These are phyloP conservation scores for Catenaria anguillulae DNA, from an alignment of 371 early-diverging fungal genomes.

Conservation along the genomic window DNA sequence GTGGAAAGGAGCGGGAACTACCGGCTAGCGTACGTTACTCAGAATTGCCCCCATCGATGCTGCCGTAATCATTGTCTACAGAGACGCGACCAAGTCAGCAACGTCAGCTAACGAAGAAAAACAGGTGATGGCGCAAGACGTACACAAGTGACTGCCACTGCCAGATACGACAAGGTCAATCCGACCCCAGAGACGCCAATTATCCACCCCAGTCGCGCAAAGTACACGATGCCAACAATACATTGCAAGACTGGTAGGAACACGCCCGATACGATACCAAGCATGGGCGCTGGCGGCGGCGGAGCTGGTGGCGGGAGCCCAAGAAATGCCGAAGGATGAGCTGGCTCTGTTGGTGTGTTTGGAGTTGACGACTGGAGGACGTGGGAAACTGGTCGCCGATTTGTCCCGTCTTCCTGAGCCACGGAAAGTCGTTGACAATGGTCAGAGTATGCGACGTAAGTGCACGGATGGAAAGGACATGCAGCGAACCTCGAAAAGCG, in stretches of 20 bases:
- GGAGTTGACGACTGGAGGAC: background rate
- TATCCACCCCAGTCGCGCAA: slow-evolving; percentile 20
- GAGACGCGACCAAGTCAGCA: background rate
- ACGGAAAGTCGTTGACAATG: too few species aligned
- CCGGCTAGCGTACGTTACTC: slow-evolving; percentile 13
- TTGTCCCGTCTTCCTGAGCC: background rate
- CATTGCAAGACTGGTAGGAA: slow-evolving; percentile 9
- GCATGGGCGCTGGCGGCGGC: background rate
- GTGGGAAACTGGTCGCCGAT: background rate
- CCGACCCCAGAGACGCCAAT: slow-evolving; percentile 19
- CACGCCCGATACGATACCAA: slow-evolving; percentile 7
- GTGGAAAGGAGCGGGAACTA: background rate
- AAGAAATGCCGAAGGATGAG: too few species aligned
- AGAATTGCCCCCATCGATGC: slow-evolving; percentile 21
- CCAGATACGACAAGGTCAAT: slow-evolving; percentile 14
- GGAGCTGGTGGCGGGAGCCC: background rate
- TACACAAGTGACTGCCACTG: slow-evolving; percentile 10
- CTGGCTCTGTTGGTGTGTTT: too few species aligned
- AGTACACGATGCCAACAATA: slow-evolving; percentile 14
- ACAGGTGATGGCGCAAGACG: background rate
- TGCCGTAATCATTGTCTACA: slow-evolving; percentile 10
- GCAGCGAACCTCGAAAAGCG: background rate
- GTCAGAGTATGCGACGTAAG: too few species aligned
- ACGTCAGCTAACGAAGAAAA: slow-evolving; percentile 10
- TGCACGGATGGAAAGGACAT: too few species aligned